These are phyloP conservation scores for Mrakia blollopis DNA, from an alignment of 768 basidiomycete species.

Conservation along the genomic window DNA sequence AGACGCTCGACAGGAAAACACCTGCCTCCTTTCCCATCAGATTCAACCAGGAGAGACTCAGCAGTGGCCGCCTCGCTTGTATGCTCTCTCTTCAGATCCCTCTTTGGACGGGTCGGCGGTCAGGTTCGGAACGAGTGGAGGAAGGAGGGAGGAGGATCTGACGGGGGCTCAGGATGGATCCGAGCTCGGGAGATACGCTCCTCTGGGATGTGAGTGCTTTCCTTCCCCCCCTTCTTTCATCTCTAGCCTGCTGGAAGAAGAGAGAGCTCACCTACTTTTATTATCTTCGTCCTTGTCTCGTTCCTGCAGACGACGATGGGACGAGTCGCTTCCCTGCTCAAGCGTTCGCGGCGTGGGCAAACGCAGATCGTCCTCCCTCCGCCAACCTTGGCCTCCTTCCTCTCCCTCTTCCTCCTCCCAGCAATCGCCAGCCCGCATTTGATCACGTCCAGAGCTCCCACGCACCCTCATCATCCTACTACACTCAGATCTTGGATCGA, in stretches of 20 bases:
- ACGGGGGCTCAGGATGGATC: background rate
- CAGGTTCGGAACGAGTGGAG: too few relatives aligned
- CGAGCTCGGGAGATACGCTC: background rate
- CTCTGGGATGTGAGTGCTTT: background rate
- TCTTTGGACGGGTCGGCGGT: too few relatives aligned
- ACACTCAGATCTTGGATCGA: background rate
- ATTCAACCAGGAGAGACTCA: too few relatives aligned
- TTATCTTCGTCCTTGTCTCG: background rate
- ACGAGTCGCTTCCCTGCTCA: background rate
- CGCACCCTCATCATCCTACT: background rate
- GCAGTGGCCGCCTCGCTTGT: too few relatives aligned
- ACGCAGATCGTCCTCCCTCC: background rate
- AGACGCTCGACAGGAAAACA: too few relatives aligned
- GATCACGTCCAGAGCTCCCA: background rate
- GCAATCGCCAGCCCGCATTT: background rate
- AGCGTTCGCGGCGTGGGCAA: background rate
- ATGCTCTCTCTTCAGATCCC: too few relatives aligned
- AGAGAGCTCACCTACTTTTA: background rate
- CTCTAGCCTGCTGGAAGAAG: too few relatives aligned
- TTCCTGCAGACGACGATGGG: background rate
- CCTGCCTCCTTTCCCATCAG: too few relatives aligned
- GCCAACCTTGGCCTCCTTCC: background rate
- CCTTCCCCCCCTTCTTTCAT: background rate
- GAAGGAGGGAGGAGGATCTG: too few relatives aligned
- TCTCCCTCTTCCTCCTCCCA: background rate